These are phyloP conservation scores for Pseudonitzschia multiseries DNA, from an alignment of 108 stramenopile genomes.

Conservation along the genomic window DNA sequence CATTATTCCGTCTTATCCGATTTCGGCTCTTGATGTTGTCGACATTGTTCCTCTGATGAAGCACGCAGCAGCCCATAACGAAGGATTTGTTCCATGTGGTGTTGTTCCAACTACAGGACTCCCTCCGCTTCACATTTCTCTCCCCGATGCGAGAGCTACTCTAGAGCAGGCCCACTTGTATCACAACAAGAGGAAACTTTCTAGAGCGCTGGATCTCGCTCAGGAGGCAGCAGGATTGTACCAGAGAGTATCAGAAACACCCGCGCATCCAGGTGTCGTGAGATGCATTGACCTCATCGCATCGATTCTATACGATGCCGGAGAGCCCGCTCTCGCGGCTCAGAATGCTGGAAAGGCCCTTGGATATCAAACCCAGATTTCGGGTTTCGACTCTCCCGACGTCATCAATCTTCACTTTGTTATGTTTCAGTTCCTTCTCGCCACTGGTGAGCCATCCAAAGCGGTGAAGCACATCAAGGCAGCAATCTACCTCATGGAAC, in stretches of 20 bases:
- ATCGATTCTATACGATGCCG: slow-evolving; percentile 69
- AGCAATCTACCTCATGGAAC: slow-evolving; percentile 83
- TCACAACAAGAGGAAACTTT: slow-evolving; percentile 48
- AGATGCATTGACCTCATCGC: slow-evolving; percentile 70
- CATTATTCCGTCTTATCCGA: slow-evolving; percentile 62
- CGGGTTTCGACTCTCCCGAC: slow-evolving; percentile 80
- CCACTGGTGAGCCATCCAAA: slow-evolving; percentile 36
- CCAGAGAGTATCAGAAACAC: slow-evolving; percentile 74
- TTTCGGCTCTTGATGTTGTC: slow-evolving; percentile 78
- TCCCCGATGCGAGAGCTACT: slow-evolving; percentile 77
- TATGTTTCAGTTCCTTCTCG: slow-evolving; percentile 60
- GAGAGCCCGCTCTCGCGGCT: slow-evolving; percentile 67
- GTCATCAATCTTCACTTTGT: slow-evolving; percentile 53
- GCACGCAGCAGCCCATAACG: slow-evolving; percentile 70
- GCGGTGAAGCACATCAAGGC: slow-evolving; percentile 83
- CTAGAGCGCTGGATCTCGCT: slow-evolving; percentile 71
- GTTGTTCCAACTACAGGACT: slow-evolving; percentile 39
- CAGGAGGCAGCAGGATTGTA: slow-evolving; percentile 79
- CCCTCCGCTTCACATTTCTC: slow-evolving; percentile 70
- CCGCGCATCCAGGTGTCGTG: slow-evolving; percentile 72
- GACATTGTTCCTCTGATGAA: slow-evolving; percentile 92
- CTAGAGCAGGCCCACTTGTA: slow-evolving; percentile 72
- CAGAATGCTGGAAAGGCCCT: slow-evolving; percentile 70
- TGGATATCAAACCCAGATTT: slow-evolving; percentile 70
- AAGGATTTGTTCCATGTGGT: slow-evolving; percentile 68